Base-by-base conservation (phyloP, 345 rosid species). In the Microthlaspi erraticum region DNA sequence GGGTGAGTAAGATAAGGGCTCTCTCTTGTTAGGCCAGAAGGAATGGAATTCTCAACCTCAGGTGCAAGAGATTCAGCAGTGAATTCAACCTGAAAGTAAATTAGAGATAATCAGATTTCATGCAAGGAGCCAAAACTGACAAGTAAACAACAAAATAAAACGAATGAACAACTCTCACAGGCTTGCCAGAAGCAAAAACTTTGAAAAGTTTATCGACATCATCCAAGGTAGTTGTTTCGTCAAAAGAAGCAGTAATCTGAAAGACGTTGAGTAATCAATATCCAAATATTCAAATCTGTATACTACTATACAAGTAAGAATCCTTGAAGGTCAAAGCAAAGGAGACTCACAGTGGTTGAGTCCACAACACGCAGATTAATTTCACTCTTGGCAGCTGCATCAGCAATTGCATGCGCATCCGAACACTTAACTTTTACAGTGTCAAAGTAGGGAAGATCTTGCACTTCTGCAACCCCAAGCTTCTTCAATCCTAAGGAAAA, bases 181-280 rank as follows among this genome's bases (percentile, higher is more conserved):
- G 77, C 83, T 88, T 89, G 77, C 92, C 97, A 64, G 81, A 68
- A 26, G 97, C 82, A 56, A 94, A 92, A 42, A 92, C 83, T 83
- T 76, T 71, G 77, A 94, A 81, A 70, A 91, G 97, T 62, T 83
- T 81, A 68, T 94, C 90, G 46, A 91, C 92, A 81, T 94, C 99
- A 72, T 87, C 96, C 84, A 94, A 79, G 70, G 96, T 88, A 43
- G 95, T 91, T 77, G 98, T 94, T 79, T 94, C 99, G 50, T 94
- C 99, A 55, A 94, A 94, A 31, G 99, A 56, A 80, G 85, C 93
- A 51, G 99, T 92, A 57, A 94, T 81, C 98, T 94, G 89, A 29
- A 69, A 57, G 0, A 51, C 13, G 20, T 46, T 29, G 37, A 39
- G 59, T 11, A 8, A 23, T n/a, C 60, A 70, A 70, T 16, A 54